Percentiles rank a stretch among this genome's conserved stretches.
phyloP scores from a whole-genome alignment of 805 yeast genomes.

The Nakazawaea pomicola region DNA sequence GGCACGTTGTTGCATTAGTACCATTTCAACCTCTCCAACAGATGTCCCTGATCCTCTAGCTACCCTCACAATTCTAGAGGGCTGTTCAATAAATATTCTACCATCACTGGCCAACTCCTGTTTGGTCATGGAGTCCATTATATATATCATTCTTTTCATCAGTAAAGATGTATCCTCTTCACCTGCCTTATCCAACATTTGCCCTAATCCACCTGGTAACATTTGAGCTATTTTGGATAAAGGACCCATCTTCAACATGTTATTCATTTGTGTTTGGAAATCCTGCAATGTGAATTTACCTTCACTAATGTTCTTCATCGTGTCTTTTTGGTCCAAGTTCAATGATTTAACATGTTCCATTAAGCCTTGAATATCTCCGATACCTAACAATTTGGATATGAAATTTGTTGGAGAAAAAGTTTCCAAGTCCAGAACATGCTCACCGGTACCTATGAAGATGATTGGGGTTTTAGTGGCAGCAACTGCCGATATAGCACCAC shows the following conservation, averaged over 20 bases:
- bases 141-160: conserved; percentile 82
- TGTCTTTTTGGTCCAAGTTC: conserved; percentile 83
- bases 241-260: conserved; percentile 96
- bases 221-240: conserved; percentile 87
- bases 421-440: conserved; percentile 90
- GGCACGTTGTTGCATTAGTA: conserved; percentile 84
- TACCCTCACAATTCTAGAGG: conserved; percentile 80
- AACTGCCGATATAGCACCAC: conserved; percentile 98
- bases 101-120: conserved; percentile 91
- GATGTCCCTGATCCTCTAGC: conserved; percentile 94
- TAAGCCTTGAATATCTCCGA: conserved; percentile 91
- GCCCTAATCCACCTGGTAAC: conserved; percentile 89
- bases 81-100: conserved; percentile 68
- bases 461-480: conserved; percentile 96
- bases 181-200: conserved; percentile 79
- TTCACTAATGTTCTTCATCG: conserved; percentile 87
- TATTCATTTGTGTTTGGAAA: conserved; percentile 91
- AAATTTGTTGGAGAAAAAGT: conserved; percentile 86
- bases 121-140: conserved; percentile 94
- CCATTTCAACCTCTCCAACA: conserved; percentile 89
- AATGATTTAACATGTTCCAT: conserved; percentile 90
- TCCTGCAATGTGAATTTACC: conserved; percentile 92
- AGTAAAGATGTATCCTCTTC: conserved; percentile 87
- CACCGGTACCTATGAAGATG: conserved; percentile 97
- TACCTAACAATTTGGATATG: conserved; percentile 87